phyloP scores from a whole-genome alignment of 2,329 filamentous ascomycete genomes.

The Verticillium albo-atrum region DNA sequence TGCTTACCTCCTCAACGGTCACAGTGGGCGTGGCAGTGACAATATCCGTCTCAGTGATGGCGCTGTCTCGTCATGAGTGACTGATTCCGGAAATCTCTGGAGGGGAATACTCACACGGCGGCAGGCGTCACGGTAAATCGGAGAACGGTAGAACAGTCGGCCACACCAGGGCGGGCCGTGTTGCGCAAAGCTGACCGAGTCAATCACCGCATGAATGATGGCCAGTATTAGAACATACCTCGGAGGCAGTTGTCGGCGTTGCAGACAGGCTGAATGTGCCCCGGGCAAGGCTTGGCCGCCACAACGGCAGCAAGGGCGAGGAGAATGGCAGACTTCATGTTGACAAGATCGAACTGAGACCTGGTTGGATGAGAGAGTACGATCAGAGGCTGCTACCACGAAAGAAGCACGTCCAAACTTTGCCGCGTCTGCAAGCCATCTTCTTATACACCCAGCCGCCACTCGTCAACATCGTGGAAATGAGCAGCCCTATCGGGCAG shows the following conservation, averaged over 20 bases:
- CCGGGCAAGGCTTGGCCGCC: neutral
- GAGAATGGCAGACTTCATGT: neutral
- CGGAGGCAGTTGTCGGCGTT: neutral
- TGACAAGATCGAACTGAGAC: neutral
- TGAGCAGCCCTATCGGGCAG: neutral
- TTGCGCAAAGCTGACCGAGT: neutral
- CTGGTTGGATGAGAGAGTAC: neutral
- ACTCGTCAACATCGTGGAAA: neutral
- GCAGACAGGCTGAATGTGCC: neutral
- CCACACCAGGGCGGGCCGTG: neutral
- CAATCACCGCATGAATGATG: neutral
- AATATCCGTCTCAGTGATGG: neutral
- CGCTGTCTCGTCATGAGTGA: neutral
- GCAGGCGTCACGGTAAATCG: neutral
- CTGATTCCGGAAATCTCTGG: neutral
- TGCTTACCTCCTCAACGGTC: neutral
- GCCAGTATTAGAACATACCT: neutral
- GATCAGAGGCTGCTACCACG: neutral
- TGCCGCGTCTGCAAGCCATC: neutral
- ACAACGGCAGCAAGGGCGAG: neutral
- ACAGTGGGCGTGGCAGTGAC: neutral
- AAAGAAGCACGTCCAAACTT: neutral
- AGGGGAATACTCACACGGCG: neutral
- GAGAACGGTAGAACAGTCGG: neutral
- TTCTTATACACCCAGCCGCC: neutral